Evolutionary conservation across 805 yeast species (phyloP), one percentile per base, ranked within the genome.

Genomic region (Metschnikowia lachancei): DNA sequence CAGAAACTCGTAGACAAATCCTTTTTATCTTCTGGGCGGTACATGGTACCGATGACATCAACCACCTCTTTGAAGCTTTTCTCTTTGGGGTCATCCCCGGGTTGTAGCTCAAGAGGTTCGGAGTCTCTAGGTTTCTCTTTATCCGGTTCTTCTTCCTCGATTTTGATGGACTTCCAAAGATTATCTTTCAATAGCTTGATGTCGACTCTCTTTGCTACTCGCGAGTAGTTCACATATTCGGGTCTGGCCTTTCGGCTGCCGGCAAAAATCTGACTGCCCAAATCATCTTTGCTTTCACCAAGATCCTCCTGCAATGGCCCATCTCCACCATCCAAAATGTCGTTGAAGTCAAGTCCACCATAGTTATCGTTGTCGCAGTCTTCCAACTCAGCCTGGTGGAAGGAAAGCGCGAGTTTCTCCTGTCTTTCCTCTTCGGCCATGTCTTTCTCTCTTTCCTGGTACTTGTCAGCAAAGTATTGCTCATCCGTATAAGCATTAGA

Each of bases 1-100:
- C 87, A 86, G 63, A 86, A 86, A 64, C 95, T 84, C 1, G 96
- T 88, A 1, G 95, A 85, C 7, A 90, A 65, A 43, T 89, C 95
- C 41, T 75, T 76, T 54, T 74, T 69, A 39, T 81, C 77, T 39
- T 78, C 81, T 8, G 70, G 64, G 0, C 78, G 71, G 60, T 90
- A 89, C 60, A 72, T 70, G 8, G 65, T 63, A 16, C 70, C 70
- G 19, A 84, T 72, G 22, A 74, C 75, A 2, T 64, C 64, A 4
- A 83, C 78, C 30, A 84, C 69, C 9, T 65, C 57, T 1, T 64
- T 69, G 50, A 72, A 72, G 69, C 32, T 69, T 70, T 49, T 68
- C 58, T 43, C 71, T 73, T 34, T 65, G 61, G 12, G 30, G 18
- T 33, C 43, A 16, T 20, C 36, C 9, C 13, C 59, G 58, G 36